Conservation (phyloP, 2,329 filamentous ascomycete genomes). For the Penicillium glabrum region DNA sequence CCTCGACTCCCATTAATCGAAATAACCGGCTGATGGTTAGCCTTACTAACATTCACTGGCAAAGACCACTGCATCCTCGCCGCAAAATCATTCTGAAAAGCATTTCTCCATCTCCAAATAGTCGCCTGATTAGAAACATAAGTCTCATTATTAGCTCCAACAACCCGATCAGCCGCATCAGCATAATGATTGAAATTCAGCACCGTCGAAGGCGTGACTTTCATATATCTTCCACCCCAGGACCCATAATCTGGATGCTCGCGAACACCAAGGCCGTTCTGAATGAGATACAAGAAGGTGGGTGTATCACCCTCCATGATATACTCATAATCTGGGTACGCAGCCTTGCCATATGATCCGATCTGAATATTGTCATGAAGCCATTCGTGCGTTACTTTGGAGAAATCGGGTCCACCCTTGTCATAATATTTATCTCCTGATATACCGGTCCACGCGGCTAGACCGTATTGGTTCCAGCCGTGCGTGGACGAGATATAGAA, state of each 20-base stretch:
- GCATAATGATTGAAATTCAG: constrained; percentile 21
- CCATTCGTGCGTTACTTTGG: constrained; percentile 53
- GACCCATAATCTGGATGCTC: constrained; percentile 43
- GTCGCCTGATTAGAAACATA: constrained; percentile 48
- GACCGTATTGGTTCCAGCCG: constrained; percentile 56
- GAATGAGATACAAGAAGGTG: constrained; percentile 42
- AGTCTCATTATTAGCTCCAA: constrained; percentile 31
- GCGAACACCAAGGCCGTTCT: constrained; percentile 42
- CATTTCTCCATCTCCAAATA: constrained; percentile 55
- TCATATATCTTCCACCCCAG: constrained; percentile 46
- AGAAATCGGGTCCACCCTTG: constrained; percentile 49
- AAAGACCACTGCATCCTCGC: constrained; percentile 51
- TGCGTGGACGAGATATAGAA: constrained; percentile 59
- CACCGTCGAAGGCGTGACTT: constrained; percentile 20
- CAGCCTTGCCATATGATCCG: constrained; percentile 44
- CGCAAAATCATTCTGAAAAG: constrained; percentile 54
- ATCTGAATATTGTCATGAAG: constrained; percentile 56
- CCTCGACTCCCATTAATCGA: constrained; percentile 16
- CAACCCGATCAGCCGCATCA: constrained; percentile 37
- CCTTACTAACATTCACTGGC: constrained; percentile 14
- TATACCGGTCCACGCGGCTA: constrained; percentile 59
- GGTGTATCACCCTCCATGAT: constrained; percentile 56
- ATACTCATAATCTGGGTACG: constrained; percentile 50
- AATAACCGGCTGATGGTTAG: constrained; percentile 24
- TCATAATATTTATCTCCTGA: constrained; percentile 51